Conservation (phyloP, 768 basidiomycete species). For the Dentipellis fragilis region DNA sequence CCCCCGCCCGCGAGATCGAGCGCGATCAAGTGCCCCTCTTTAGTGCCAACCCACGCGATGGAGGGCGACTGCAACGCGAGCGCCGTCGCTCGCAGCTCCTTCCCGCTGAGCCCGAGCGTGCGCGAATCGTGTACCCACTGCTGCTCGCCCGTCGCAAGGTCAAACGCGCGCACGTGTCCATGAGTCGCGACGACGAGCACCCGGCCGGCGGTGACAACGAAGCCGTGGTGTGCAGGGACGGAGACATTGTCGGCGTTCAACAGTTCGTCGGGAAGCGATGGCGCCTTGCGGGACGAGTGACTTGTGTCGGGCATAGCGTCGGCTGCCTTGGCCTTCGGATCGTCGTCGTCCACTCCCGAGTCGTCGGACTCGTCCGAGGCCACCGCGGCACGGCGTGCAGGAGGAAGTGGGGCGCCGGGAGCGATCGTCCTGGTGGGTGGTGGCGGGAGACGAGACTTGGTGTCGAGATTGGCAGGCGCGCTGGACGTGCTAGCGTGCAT, state of each 20-base stretch:
- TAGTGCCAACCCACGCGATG: constrained; percentile 80
- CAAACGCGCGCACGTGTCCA: constrained; percentile 55
- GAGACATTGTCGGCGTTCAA: constrained; percentile 42
- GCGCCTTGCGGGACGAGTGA: constrained; percentile 49
- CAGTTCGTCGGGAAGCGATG: constrained; percentile 21
- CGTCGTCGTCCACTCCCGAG: constrained; percentile 37
- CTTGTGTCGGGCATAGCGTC: constrained; percentile 62
- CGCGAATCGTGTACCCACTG: constrained; percentile 48
- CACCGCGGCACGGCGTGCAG: constrained; percentile 45
- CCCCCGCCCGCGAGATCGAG: constrained; percentile 57
- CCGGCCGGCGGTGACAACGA: constrained; percentile 46
- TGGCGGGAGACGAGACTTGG: constrained; percentile 38
- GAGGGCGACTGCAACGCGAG: constrained; percentile 64
- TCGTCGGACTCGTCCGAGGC: constrained; percentile 21
- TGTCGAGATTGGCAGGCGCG: constrained; percentile 10
- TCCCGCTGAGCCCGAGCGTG: constrained; percentile 45
- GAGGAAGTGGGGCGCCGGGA: constrained; percentile 60
- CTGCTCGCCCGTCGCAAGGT: constrained; percentile 41
- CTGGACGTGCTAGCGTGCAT: background rate
- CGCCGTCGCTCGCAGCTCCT: constrained; percentile 63
- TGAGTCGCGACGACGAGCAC: constrained; percentile 46
- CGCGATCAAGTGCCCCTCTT: constrained; percentile 82
- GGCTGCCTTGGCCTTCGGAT: constrained; percentile 26
- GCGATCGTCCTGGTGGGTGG: constrained; percentile 70
- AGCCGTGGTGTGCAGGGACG: constrained; percentile 43